Evolutionary conservation across 176 grass and related monocot species (phyloP).

Genomic region (Zoysia japonica): DNA sequence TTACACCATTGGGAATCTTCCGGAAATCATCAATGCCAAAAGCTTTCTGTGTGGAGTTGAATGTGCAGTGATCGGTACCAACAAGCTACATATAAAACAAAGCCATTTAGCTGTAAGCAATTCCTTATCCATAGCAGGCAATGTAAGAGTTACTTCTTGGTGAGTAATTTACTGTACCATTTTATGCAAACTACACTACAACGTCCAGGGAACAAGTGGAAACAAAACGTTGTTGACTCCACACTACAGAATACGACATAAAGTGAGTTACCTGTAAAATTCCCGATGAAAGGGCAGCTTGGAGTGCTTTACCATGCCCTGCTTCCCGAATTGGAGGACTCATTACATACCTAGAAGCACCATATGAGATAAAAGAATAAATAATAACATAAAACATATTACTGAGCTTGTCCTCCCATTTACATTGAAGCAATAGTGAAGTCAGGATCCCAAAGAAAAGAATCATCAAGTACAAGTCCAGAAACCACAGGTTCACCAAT

Average conservation of each 20-base stretch:
- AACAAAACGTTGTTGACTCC: neutral
- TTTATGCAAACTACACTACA: neutral
- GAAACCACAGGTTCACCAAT: constrained; percentile 94
- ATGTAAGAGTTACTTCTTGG: neutral
- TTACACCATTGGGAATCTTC: constrained; percentile 97
- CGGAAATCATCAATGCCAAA: constrained; percentile 83
- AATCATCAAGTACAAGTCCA: constrained; percentile 92
- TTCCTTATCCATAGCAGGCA: neutral
- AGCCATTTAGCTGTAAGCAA: neutral
- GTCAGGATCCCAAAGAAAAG: constrained; percentile 91
- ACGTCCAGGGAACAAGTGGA: neutral
- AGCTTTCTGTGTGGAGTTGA: constrained; percentile 97
- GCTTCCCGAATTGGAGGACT: constrained; percentile 91
- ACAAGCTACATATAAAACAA: constrained; percentile 74
- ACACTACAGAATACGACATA: neutral
- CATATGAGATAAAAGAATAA: constrained; percentile 34
- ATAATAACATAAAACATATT: constrained; percentile 24
- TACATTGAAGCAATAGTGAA: constrained; percentile 84
- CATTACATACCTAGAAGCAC: constrained; percentile 87
- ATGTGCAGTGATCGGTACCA: constrained; percentile 92
- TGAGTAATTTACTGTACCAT: neutral
- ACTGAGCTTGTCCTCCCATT: constrained; percentile 16
- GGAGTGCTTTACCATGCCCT: constrained; percentile 80
- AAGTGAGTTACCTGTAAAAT: constrained; percentile 69
- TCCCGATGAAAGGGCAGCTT: constrained; percentile 85